These are phyloP conservation scores for Claviceps pazoutovae DNA, from an alignment of 2,329 filamentous ascomycete species.

Conservation along the genomic window DNA sequence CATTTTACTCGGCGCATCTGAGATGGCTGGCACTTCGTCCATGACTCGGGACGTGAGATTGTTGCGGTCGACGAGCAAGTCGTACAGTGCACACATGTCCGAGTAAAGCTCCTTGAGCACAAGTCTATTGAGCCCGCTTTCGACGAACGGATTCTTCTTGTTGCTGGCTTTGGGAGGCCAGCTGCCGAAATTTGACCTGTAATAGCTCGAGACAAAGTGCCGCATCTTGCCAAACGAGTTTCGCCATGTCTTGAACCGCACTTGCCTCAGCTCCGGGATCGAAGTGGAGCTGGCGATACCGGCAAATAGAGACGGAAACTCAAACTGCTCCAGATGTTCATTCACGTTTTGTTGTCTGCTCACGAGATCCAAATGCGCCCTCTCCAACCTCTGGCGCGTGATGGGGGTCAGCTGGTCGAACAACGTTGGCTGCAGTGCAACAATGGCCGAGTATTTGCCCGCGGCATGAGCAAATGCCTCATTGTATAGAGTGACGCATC, in stretches of 20 bases:
- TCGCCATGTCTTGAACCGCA: slow-evolving; percentile 78
- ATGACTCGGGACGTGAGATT: slow-evolving; percentile 65
- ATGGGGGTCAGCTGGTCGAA: slow-evolving; percentile 54
- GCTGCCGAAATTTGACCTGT: slow-evolving; percentile 44
- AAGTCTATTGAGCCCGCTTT: slow-evolving; percentile 72
- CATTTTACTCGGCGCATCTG: slow-evolving; percentile 43
- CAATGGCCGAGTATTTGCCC: slow-evolving; percentile 68
- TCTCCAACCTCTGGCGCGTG: slow-evolving; percentile 68
- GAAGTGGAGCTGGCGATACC: slow-evolving; percentile 78
- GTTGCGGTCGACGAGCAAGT: slow-evolving; percentile 70
- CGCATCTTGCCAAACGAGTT: slow-evolving; percentile 60
- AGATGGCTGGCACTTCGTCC: slow-evolving; percentile 47
- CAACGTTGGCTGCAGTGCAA: slow-evolving; percentile 51
- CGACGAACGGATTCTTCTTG: slow-evolving; percentile 82
- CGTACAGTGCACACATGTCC: slow-evolving; percentile 78
- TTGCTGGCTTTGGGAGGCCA: slow-evolving; percentile 88
- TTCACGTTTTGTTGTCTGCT: slow-evolving; percentile 59
- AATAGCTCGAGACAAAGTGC: slow-evolving; percentile 55
- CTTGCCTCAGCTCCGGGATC: slow-evolving; percentile 56
- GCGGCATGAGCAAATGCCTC: slow-evolving; percentile 86
- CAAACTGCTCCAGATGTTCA: slow-evolving; percentile 67
- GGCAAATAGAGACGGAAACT: slow-evolving; percentile 80
- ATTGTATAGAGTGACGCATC: slow-evolving; percentile 68
- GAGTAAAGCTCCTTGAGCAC: slow-evolving; percentile 72
- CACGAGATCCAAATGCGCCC: slow-evolving; percentile 66